Evolutionary conservation across 495 filamentous ascomycete genomes (phyloP), one percentile per base, ranked within the genome.

Genomic region (Ascodesmis nigricans): DNA sequence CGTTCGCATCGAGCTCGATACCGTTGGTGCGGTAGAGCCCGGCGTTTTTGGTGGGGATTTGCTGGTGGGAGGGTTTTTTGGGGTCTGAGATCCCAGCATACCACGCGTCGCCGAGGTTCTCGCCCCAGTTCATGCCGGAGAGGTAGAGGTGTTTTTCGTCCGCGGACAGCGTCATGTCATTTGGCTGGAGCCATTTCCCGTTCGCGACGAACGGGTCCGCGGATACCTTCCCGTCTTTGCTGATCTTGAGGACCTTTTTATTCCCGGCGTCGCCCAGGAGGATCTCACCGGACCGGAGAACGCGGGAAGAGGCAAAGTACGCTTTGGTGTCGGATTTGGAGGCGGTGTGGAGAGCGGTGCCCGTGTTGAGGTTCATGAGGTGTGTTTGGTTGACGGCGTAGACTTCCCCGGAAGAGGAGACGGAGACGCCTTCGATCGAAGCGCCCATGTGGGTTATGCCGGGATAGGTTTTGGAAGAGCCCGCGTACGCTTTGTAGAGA

Each of bases 331-430:
- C 30, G 3, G 16, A 18, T 3, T 18, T 22, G 27, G 42, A 21
- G 11, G 24, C 39, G 8, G 11, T 5, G 1, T 25, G 31, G 25
- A 29, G 25, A 3, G 28, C 16, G 13, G 24, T 27, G 9, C 23
- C 30, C 7, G 31, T 24, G 11, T 32, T 21, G 16, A 44, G 42
- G 6, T 38, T 36, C 10, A 36, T 21, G 8, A 44, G 32, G 26
- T 15, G 19, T 2, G 31, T 41, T 21, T 36, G 13, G 38, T 44
- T 41, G 6, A 44, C 42, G 14, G 42, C 38, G 20, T 42, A 44
- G 5, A 44, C 13, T 14, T 41, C 30, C 9, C 42, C 42, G 10
- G 7, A 3, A 8, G 9, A n/a, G 18, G 41, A 28, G 17, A 44
- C 42, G 3, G 42, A 44, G n/a, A 31, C 31, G 2, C 42, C 42